phyloP scores from a whole-genome alignment of 2,329 filamentous ascomycete species.

The Dactylellina sp. region DNA sequence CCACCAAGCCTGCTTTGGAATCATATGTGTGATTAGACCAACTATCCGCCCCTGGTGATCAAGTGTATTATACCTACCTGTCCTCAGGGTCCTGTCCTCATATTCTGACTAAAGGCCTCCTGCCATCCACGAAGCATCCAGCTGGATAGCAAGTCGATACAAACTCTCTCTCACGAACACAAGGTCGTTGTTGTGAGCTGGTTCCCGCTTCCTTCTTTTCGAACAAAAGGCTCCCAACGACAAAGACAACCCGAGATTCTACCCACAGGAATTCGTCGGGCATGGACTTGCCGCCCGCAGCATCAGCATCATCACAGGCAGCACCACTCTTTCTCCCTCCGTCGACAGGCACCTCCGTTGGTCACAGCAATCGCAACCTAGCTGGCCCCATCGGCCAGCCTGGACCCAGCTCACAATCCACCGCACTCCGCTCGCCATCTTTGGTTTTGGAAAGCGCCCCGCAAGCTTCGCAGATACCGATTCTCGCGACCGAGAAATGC shows the following conservation, averaged over 20 bases:
- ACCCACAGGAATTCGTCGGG: slow-evolving; percentile 52
- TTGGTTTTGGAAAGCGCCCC: slow-evolving; percentile 24
- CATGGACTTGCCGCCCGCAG: slow-evolving; percentile 56
- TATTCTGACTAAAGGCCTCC: slow-evolving; percentile 5
- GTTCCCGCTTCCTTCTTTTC: slow-evolving; percentile 18
- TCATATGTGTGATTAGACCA: slow-evolving; percentile 31
- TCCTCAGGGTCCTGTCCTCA: slow-evolving; percentile 8
- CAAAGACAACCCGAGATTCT: slow-evolving; percentile 36
- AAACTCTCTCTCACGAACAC: slow-evolving; percentile 7
- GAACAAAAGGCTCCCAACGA: slow-evolving; percentile 29
- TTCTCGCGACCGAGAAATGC: slow-evolving; percentile 47
- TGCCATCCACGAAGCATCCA: slow-evolving; percentile 2
- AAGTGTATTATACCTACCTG: slow-evolving; percentile 19
- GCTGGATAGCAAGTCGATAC: slow-evolving; percentile 1
- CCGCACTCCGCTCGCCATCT: slow-evolving; percentile 19
- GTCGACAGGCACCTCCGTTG: slow-evolving; percentile 36
- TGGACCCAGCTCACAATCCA: slow-evolving; percentile 35
- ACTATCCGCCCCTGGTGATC: slow-evolving; percentile 18
- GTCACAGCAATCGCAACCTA: slow-evolving; percentile 27
- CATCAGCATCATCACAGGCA: slow-evolving; percentile 40
- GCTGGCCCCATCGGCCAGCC: slow-evolving; percentile 19
- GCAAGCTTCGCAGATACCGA: slow-evolving; percentile 20
- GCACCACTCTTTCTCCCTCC: slow-evolving; percentile 26
- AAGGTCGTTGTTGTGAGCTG: slow-evolving; percentile 40
- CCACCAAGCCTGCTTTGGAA: slow-evolving; percentile 40